Evolutionary conservation across 169 alveolate species (phyloP), one percentile per base, ranked within the genome.

Genomic region (Cryptosporidium viatorum): DNA sequence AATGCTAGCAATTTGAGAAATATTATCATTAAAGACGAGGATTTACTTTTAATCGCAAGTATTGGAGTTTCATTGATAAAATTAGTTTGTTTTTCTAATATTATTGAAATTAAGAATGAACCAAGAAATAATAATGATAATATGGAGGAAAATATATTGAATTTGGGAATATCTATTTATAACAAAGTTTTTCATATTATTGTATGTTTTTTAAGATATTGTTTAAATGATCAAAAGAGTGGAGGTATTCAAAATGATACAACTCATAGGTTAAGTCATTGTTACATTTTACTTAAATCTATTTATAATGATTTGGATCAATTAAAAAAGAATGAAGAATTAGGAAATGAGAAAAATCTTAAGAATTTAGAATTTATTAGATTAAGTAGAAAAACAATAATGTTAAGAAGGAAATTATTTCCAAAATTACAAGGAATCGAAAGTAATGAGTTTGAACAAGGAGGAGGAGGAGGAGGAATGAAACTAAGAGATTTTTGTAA

Each of bases 191-290:
- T 80, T 26, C 52, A 80, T 29, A 48, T 62, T 9, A 59, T 80
- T 62, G 89, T 65, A 18, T 62, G 89, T n/a, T 62, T 80, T 23
- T 65, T 80, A 31, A 80, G 70, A 65, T 80, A 43, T 23, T 43
- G 89, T 65, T 33, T 80, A 18, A 62, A 80, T 41, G 75, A 80
- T 16, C 43, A 59, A 18, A 80, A 59, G n/a, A 80, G 89, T 65
- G 89, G 89, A 10, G 89, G 89, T 65, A 23, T 62, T 9, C 23
- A 59, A 16, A 80, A 80, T 62, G 89, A 80, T 31, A 80, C 89
- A 21, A 80, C 80, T 18, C 73, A 45, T n/a, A 60, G 89, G 43
- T 37, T 80, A 50, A 65, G 65, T 7, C 89, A 80, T 26, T 80
- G 89, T 41, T 80, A 62, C 31, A 29, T 62, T n/a, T 41, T 65